Evolutionary conservation across 1,139 yeast species (phyloP).

Genomic region (Suhomyces maxii): DNA sequence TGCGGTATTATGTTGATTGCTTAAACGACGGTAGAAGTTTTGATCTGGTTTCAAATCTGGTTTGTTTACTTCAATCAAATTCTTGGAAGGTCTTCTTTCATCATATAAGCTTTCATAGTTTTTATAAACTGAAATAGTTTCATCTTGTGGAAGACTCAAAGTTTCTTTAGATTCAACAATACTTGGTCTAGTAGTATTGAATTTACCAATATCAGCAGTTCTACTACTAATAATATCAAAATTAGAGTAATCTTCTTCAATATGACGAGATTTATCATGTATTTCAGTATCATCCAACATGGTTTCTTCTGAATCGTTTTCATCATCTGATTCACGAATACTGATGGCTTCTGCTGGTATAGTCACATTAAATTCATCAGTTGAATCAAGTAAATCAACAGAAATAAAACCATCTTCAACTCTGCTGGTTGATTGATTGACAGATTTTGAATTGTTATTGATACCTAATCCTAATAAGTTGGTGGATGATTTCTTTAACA

Average conservation of each 20-base stretch:
- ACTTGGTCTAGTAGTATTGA: conserved; percentile 26
- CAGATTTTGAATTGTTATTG: conserved; percentile 2
- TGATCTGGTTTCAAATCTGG: conserved; percentile 13
- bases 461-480: conserved; percentile 38
- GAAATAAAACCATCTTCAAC: conserved; percentile 5
- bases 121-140: conserved; percentile 14
- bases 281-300: conserved; percentile 22
- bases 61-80: conserved; percentile 14
- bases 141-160: conserved; percentile 15
- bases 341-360: conserved; percentile 9
- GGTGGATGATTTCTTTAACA: conserved; percentile 25
- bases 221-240: conserved; percentile 34
- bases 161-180: conserved; percentile 32
- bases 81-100: conserved; percentile 11
- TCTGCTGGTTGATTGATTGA: conserved; percentile 1
- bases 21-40: conserved; percentile 6
- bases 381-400: conserved; percentile 7
- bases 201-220: conserved; percentile 33
- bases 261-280: conserved; percentile 4
- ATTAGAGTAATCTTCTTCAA: conserved; percentile 29
- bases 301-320: conserved; percentile 25
- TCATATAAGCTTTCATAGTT: conserved; percentile 21
- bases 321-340: conserved; percentile 11
- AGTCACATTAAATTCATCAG: conserved; percentile 9
- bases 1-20: conserved; percentile 1